Base-by-base conservation (phyloP, 2,329 filamentous ascomycete species). In the Curvularia verruculosa region DNA sequence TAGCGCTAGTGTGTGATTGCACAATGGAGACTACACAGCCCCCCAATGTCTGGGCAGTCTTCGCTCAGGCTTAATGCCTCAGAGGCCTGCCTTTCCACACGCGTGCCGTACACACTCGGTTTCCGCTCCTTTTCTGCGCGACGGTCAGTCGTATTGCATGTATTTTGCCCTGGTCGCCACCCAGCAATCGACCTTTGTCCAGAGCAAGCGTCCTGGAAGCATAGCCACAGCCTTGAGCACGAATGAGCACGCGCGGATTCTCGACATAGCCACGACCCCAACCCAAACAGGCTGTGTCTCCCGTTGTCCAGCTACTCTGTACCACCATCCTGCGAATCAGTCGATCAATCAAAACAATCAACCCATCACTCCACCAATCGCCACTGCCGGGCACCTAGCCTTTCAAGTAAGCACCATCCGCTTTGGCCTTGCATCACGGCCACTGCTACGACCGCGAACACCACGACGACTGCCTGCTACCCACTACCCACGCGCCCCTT, bases 191-290 rank as follows among this genome's bases (percentile, higher is more conserved):
- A 21, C 47, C 52, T 28, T n/a, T n/a, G n/a, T n/a, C n/a, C 26
- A 19, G 31, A 15, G 10, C 36, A 26, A 36, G 18, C 15, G 3
- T 36, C 21, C 5, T 13, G 6, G n/a, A 15, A n/a, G 15, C 52
- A 41, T 36, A 43, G 40, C 44, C 56, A 59, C 45, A 47, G 37
- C 50, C 29, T 44, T 41, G 1, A 40, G 46, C 31, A 36, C 52
- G 37, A 59, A 59, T 49, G 56, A 54, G 50, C 43, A 54, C 54
- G 59, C 46, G 45, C 51, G 44, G 49, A 44, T 29, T 29, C 34
- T 19, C 28, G 50, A 48, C 59, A 61, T 54, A 53, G 59, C 59
- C 59, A 36, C 34, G 15, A 34, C 50, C 59, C 52, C 28, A 29
- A 12, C 28, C 28, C 28, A 29, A 29, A 29, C 28, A 29, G 28